Evolutionary conservation across 495 filamentous ascomycete genomes (phyloP).

Genomic region (Cudoniella acicularis): DNA sequence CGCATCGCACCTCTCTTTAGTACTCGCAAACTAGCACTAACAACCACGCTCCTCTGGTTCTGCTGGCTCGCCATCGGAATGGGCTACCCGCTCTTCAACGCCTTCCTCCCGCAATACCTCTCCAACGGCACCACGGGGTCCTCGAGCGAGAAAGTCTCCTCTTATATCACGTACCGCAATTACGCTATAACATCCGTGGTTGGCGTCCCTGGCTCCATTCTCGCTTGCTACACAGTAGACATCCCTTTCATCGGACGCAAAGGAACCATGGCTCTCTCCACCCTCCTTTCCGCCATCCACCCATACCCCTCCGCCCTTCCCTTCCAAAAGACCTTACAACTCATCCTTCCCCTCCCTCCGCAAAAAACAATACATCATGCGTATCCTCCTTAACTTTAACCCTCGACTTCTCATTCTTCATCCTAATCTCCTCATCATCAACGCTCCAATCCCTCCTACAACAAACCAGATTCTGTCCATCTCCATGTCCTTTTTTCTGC

Average conservation of each 20-base stretch:
- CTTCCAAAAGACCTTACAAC: neutral
- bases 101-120: conserved; percentile 79
- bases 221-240: conserved; percentile 70
- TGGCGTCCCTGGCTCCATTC: conserved; percentile 68
- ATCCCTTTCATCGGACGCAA: conserved; percentile 66
- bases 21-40: conserved; percentile 41
- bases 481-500: neutral
- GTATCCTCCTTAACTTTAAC: neutral
- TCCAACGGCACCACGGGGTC: conserved; percentile 61
- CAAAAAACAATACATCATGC: neutral
- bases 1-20: conserved; percentile 46
- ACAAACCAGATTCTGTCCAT: neutral
- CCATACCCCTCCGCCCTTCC: too few species aligned
- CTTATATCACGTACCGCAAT: conserved; percentile 66
- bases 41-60: conserved; percentile 54
- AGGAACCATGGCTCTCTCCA: conserved; percentile 67
- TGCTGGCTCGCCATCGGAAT: conserved; percentile 52
- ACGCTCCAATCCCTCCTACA: neutral
- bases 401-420: neutral
- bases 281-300: too few species aligned
- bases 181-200: conserved; percentile 69
- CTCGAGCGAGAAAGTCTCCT: conserved; percentile 35
- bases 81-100: conserved; percentile 77
- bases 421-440: neutral
- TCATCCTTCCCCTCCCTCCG: neutral